Evolutionary conservation across 1,284 basidiomycete species (phyloP), one percentile per base, ranked within the genome.

Genomic region (Phellopilus nigrolimitatus): DNA sequence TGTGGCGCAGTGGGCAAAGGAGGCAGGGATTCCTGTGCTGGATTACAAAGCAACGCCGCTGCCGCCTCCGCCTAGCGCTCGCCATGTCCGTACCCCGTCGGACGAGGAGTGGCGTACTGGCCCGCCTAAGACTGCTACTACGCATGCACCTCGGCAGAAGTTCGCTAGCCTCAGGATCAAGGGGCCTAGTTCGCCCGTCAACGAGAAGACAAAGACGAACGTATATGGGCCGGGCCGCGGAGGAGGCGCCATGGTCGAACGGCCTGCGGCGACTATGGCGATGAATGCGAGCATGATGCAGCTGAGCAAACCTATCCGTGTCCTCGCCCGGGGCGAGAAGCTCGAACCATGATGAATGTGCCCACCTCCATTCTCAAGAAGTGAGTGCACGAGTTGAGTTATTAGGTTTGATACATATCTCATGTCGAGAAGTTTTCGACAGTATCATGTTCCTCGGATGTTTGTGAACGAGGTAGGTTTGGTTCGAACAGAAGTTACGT

Each of bases 291-390:
- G 78, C 62, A 76, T 85, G 24, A 73, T 80, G 33, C 82, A 86
- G 58, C 80, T 80, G 2, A 83, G 73, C 66, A 82, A 80, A 56
- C 81, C 83, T 58, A 80, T 89, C 25, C 73, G 86, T 19, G 82
- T 90, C 17, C 77, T 90, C 50, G 84, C 87, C 4, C 75, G 87
- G 12, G 87, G 87, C 31, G 87, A 90, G 72, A 88, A 88, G 66
- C 69, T 90, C 54, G 86, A 90, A 33, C 72, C 73, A 24, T 56
- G 49, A 51, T 47, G 17, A 31, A 22, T 42, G 7, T 42, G 21
- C 13, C 9, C 6, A 8, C 5, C 46, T 24, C 15, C 9, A 17
- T 17, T 8, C 46, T 39, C 9, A 21, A 48, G 7, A 19, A 9
- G 25, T 39, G 4, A 39, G 9, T 37, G 6, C 31, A 3, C 31